Base-by-base conservation (phyloP, 2,329 filamentous ascomycete genomes). In the Cordyceps farinosa region DNA sequence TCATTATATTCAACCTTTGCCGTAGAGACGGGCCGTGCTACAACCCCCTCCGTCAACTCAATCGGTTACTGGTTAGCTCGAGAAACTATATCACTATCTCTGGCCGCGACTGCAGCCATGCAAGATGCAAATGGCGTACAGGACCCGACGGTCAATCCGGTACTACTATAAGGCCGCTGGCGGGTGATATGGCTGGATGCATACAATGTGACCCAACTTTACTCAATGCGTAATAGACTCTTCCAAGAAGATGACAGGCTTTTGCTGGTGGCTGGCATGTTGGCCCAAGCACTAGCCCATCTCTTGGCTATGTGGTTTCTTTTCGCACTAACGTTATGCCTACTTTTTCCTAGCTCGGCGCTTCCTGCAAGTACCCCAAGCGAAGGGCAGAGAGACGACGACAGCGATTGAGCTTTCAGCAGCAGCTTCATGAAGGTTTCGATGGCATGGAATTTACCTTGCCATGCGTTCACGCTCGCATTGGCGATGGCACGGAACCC, bases 191-290 rank as follows among this genome's bases (percentile, higher is more conserved):
- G 40, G 50, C 15, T 36, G 50, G 27, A 53, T 36, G 56, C 56
- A 40, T 38, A 30, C 30, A 44, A 61, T 61, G 40, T 61, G 30
- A 61, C 50, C 42, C 40, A 56, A 13, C 44, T 47, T 42, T 54
- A 38, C 50, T 45, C 58, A 10, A 45, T 53, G 29, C 38, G 48
- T 45, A 38, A 61, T 45, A 22, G 48, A 44, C 47, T 61, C n/a
- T 30, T 42, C 40, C 29, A 15, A 36, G 15, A 61, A 47, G 47
- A 11, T 47, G 11, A 53, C n/a, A 34, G 40, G 48, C 58, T 22
- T 27, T 32, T 27, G 38, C 17, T 11, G 44, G 27, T 51, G 58
- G 36, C 30, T 52, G 47, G 42, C 54, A 17, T 15, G 47, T 15
- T 34, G 29, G 57, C 34, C 58, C 50, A 54, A 54, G 38, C 40